phyloP scores from a whole-genome alignment of 805 yeast genomes.

The Starmera dryadoides region DNA sequence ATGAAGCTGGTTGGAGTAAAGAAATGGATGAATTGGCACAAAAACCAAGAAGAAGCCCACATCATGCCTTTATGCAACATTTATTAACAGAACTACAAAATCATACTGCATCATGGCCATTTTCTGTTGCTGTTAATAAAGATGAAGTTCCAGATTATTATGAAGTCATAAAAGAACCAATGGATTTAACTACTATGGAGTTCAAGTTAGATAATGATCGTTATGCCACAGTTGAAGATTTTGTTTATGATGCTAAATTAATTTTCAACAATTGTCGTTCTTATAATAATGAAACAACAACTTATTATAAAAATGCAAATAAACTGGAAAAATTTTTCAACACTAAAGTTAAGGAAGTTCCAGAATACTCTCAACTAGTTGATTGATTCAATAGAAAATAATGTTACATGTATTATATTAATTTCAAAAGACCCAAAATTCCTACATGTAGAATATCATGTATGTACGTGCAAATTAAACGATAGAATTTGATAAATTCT shows the following conservation, averaged over 20 bases:
- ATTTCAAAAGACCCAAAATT: too few species aligned
- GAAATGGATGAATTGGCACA: constrained; percentile 97
- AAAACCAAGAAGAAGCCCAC: constrained; percentile 90
- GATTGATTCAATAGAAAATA: constrained; percentile 34
- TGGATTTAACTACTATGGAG: constrained; percentile 97
- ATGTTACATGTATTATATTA: background rate
- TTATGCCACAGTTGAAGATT: constrained; percentile 86
- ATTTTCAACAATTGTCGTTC: constrained; percentile 87
- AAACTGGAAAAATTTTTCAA: constrained; percentile 87
- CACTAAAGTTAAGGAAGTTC: constrained; percentile 76
- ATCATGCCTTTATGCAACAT: constrained; percentile 88
- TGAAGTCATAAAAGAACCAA: constrained; percentile 94
- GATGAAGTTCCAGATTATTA: constrained; percentile 96
- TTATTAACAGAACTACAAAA: constrained; percentile 81
- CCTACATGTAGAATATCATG: background rate
- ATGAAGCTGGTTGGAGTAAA: constrained; percentile 96
- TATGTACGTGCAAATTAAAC: background rate
- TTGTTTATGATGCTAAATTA: constrained; percentile 79
- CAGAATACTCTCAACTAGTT: constrained; percentile 81
- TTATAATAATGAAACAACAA: constrained; percentile 90
- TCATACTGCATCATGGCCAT: constrained; percentile 98
- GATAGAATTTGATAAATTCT: background rate
- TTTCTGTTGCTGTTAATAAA: constrained; percentile 83
- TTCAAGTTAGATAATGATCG: constrained; percentile 85
- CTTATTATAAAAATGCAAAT: constrained; percentile 91